Conservation (phyloP, 1,284 basidiomycete genomes). For the Cystobasidium sp. region DNA sequence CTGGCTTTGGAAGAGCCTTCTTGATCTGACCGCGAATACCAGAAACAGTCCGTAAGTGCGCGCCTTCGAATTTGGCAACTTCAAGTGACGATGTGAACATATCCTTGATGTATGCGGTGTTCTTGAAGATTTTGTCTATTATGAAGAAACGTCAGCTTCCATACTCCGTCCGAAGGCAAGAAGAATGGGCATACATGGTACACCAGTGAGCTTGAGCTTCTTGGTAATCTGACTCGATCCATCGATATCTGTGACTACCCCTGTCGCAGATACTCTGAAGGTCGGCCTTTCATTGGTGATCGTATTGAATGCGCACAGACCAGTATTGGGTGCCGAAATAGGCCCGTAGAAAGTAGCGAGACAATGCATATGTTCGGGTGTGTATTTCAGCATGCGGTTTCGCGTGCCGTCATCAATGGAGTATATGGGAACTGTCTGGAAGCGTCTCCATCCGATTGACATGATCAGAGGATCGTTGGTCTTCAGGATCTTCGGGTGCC, state of each 20-base stretch:
- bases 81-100: conserved; percentile 94
- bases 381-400: conserved; percentile 99
- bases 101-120: conserved; percentile 96
- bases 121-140: conserved; percentile 89
- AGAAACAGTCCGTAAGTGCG: conserved; percentile 90
- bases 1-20: conserved; percentile 89
- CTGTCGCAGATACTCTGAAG: conserved; percentile 91
- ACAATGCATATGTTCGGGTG: conserved; percentile 99
- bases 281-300: conserved; percentile 69
- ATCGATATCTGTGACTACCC: conserved; percentile 92
- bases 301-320: conserved; percentile 95
- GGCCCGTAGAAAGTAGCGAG: conserved; percentile 96
- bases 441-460: conserved; percentile 93
- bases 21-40: conserved; percentile 97
- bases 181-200: conserved; percentile 64
- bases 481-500: conserved; percentile 91
- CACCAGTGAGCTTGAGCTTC: conserved; percentile 95
- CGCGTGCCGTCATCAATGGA: conserved; percentile 95
- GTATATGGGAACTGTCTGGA: conserved; percentile 94
- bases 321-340: conserved; percentile 87
- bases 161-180: background rate
- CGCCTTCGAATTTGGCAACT: conserved; percentile 98
- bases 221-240: conserved; percentile 93
- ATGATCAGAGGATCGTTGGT: conserved; percentile 96
- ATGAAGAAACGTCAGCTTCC: background rate